phyloP scores from a whole-genome alignment of 2,329 filamentous ascomycete genomes.

The Pseudonectria foliicola region DNA sequence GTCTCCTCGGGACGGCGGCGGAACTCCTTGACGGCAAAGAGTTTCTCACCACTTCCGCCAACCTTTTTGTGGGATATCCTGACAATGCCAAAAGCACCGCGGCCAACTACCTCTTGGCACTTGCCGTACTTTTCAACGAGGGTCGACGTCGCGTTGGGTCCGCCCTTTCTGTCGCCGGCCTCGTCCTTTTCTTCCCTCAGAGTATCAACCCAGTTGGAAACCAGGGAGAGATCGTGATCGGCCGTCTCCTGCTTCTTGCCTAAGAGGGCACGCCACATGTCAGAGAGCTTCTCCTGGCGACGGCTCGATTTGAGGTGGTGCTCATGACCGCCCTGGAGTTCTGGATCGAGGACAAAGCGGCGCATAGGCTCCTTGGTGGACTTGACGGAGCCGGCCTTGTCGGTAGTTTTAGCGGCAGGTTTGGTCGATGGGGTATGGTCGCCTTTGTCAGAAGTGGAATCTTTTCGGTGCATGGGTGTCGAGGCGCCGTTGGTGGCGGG shows the following conservation, averaged over 20 bases:
- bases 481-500: conserved; percentile 28
- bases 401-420: conserved; percentile 20
- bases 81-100: conserved; percentile 94
- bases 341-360: conserved; percentile 45
- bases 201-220: conserved; percentile 94
- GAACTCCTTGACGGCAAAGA: conserved; percentile 98
- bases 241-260: conserved; percentile 74
- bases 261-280: conserved; percentile 82
- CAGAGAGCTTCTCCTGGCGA: conserved; percentile 88
- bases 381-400: conserved; percentile 23
- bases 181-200: conserved; percentile 84
- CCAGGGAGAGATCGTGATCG: conserved; percentile 81
- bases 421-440: conserved; percentile 14
- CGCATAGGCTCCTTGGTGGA: conserved; percentile 32
- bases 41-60: conserved; percentile 74
- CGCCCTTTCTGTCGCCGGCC: conserved; percentile 71
- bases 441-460: conserved; percentile 35
- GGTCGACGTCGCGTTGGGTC: conserved; percentile 62
- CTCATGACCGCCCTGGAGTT: conserved; percentile 64
- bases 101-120: conserved; percentile 93
- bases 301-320: conserved; percentile 86
- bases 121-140: conserved; percentile 97
- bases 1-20: conserved; percentile 89
- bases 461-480: conserved; percentile 36
- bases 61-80: conserved; percentile 95